Evolutionary conservation across 352 stramenopile species (phyloP).

Genomic region (Globisporangium acanthophoron): DNA sequence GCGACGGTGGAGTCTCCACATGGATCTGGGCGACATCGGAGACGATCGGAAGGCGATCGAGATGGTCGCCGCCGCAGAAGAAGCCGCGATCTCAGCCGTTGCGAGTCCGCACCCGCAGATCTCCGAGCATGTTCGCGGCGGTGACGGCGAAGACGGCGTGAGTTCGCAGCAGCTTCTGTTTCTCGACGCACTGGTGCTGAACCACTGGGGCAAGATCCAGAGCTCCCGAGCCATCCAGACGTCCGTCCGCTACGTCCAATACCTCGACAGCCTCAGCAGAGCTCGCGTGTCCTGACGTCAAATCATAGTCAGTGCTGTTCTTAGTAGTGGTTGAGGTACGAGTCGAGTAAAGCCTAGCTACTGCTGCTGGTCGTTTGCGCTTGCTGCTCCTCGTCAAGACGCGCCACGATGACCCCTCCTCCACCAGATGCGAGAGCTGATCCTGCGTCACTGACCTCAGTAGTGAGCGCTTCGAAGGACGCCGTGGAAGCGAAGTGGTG

Average conservation of each 20-base stretch:
- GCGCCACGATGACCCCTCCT: not conserved
- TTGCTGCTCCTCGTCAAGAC: no score
- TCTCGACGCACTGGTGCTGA: constrained; percentile 55
- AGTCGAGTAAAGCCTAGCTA: no score
- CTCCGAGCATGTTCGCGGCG: constrained; percentile 36
- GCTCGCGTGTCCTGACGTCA: no score
- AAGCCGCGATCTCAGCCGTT: constrained; percentile 20
- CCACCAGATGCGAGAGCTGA: not conserved
- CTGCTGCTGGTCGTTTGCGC: no score
- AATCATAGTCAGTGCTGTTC: no score
- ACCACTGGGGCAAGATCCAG: constrained; percentile 39
- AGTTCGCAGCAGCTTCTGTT: constrained; percentile 46
- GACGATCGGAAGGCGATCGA: constrained; percentile 17
- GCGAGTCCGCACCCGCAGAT: constrained; percentile 11
- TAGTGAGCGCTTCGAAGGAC: not conserved
- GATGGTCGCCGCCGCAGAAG: constrained; percentile 12
- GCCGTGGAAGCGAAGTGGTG: constrained; percentile 27
- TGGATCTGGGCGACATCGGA: constrained; percentile 18
- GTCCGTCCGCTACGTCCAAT: constrained; percentile 41
- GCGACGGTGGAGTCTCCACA: constrained; percentile 41
- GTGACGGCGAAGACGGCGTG: constrained; percentile 16
- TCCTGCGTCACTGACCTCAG: not conserved
- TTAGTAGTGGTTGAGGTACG: no score
- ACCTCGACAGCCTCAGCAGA: constrained; percentile 25
- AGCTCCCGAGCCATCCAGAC: constrained; percentile 24